Conservation (phyloP, 169 alveolate species). For the Plasmodium gaboni region DNA sequence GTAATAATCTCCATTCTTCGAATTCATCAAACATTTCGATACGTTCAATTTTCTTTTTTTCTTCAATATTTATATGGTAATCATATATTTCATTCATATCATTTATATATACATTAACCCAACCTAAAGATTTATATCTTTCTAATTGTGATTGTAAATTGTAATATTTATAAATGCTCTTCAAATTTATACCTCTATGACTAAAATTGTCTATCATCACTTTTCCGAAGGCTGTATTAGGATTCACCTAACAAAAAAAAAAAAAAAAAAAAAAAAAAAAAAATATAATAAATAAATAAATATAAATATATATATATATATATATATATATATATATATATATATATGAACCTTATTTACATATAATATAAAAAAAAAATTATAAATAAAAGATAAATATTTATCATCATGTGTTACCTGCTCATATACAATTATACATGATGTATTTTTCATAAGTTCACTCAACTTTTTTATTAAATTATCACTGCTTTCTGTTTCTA, state of each 20-base stretch:
- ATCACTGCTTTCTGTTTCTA: constrained; percentile 72
- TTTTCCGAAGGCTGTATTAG: constrained; percentile 75
- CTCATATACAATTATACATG: constrained; percentile 76
- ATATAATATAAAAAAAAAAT: not conserved
- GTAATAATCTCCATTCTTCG: constrained; percentile 85
- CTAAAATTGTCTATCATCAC: constrained; percentile 65
- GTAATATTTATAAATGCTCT: constrained; percentile 68
- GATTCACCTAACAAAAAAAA: constrained; percentile 44
- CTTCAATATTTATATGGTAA: constrained; percentile 62
- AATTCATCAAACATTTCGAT: constrained; percentile 84
- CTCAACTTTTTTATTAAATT: constrained; percentile 36
- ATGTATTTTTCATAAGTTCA: constrained; percentile 61
- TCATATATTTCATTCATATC: constrained; percentile 80
- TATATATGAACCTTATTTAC: not conserved
- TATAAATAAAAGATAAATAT: not conserved
- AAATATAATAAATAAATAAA: not conserved
- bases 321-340: not conserved
- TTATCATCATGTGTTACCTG: constrained; percentile 30
- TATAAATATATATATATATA: not conserved
- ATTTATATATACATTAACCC: constrained; percentile 76
- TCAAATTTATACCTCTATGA: constrained; percentile 51
- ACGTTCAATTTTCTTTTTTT: constrained; percentile 76
- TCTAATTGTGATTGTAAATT: constrained; percentile 29
- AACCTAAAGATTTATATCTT: constrained; percentile 69
- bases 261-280: not conserved